phyloP scores from a whole-genome alignment of 345 rosid species.

The Melaleuca quinquenervia region DNA sequence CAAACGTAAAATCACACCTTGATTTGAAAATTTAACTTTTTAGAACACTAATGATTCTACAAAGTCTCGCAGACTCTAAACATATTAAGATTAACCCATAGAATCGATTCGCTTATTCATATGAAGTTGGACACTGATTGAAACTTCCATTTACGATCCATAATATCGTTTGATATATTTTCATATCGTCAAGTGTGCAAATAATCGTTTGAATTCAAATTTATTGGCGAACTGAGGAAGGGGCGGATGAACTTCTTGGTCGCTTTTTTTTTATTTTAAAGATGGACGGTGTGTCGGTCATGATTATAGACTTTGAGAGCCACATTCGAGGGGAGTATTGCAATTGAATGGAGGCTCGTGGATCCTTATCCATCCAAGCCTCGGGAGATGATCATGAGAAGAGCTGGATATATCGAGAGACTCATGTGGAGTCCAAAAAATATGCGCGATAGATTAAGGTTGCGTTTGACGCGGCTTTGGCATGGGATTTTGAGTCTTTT shows the following conservation, averaged over 20 bases:
- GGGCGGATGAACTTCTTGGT: accelerated
- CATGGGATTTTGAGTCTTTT: no score
- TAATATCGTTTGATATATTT: accelerated
- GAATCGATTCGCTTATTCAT: background rate
- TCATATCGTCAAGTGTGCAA: accelerated
- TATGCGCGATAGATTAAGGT: background rate
- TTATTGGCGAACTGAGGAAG: background rate
- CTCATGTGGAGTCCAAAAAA: background rate
- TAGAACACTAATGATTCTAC: accelerated
- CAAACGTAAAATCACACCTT: background rate
- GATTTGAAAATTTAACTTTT: background rate
- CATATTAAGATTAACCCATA: background rate
- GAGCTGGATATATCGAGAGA: background rate
- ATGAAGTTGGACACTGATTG: background rate
- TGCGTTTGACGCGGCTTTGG: background rate
- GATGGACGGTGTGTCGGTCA: no score
- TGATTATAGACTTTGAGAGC: background rate
- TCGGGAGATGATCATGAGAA: accelerated
- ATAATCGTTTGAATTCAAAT: background rate
- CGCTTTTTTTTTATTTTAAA: no score
- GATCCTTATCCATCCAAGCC: background rate
- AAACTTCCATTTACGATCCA: accelerated
- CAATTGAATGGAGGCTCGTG: accelerated
- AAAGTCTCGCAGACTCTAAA: background rate
- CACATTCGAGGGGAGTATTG: background rate